These are phyloP conservation scores for Cordyceps pruinosa DNA, from an alignment of 2,329 filamentous ascomycete genomes.

Conservation along the genomic window DNA sequence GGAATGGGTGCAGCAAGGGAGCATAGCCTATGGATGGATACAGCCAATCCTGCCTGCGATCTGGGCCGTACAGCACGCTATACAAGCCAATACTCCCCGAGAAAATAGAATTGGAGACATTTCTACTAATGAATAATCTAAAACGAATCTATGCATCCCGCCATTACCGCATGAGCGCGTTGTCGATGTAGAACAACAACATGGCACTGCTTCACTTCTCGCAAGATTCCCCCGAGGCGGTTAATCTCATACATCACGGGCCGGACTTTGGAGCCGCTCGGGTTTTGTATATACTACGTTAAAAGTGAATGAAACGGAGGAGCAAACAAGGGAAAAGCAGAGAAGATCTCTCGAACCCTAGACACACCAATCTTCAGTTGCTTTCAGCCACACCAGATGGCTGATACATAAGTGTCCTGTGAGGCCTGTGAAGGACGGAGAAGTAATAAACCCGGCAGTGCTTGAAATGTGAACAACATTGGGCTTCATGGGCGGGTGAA, in stretches of 20 bases:
- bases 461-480: neutral
- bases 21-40: neutral
- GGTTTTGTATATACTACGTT: neutral
- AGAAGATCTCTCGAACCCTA: neutral
- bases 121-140: neutral
- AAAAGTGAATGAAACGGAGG: neutral
- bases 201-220: neutral
- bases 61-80: neutral
- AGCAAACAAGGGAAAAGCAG: neutral
- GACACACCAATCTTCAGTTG: too few species aligned
- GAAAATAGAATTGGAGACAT: neutral
- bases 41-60: neutral
- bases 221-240: slow-evolving; percentile 2
- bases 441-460: neutral
- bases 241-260: neutral
- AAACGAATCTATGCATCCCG: neutral
- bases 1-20: too few species aligned
- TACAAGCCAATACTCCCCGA: neutral
- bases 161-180: neutral
- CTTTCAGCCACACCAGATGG: neutral
- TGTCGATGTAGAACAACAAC: neutral
- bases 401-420: neutral
- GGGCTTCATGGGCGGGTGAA: too few species aligned
- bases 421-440: neutral
- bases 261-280: neutral